Percentiles rank a stretch among this genome's conserved stretches.
These are phyloP conservation scores for Cladosporium velox DNA, from an alignment of 2,329 filamentous ascomycete species.

Conservation along the genomic window DNA sequence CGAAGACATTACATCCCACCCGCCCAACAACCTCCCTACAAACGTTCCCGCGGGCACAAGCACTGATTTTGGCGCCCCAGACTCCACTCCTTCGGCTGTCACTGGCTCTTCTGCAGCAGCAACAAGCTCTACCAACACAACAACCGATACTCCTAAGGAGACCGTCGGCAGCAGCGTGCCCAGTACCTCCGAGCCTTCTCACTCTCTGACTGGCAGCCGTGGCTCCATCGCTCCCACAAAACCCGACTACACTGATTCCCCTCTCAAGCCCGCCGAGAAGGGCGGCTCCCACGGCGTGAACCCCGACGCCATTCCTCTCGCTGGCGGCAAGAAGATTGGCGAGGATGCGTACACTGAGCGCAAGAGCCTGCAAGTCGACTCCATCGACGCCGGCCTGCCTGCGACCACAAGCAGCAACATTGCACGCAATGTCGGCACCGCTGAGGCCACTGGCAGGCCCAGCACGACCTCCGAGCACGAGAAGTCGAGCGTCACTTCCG, in stretches of 20 bases:
- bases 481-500: neutral
- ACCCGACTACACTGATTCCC: slow-evolving; percentile 17
- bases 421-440: slow-evolving; percentile 8
- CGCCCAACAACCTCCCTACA: slow-evolving; percentile 16
- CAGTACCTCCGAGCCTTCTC: neutral
- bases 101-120: neutral
- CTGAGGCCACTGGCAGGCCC: neutral
- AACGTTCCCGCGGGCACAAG: slow-evolving; percentile 10
- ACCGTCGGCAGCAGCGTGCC: slow-evolving; percentile 4
- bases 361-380: slow-evolving; percentile 15
- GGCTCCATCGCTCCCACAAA: slow-evolving; percentile 12
- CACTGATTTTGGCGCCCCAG: slow-evolving; percentile 15
- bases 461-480: neutral
- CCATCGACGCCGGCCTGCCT: neutral
- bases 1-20: slow-evolving; percentile 5
- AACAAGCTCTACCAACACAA: neutral
- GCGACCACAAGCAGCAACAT: slow-evolving; percentile 12
- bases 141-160: neutral
- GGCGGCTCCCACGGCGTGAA: slow-evolving; percentile 21
- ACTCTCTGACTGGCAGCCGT: slow-evolving; percentile 17
- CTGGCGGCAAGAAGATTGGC: slow-evolving; percentile 23
- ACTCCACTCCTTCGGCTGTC: neutral
- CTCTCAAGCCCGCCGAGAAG: slow-evolving; percentile 19
- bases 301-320: slow-evolving; percentile 24
- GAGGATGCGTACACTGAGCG: slow-evolving; percentile 19